Percentiles rank a stretch among this genome's conserved stretches.
phyloP scores from a whole-genome alignment of 768 basidiomycete species.

The Cystobasidium tubakii region DNA sequence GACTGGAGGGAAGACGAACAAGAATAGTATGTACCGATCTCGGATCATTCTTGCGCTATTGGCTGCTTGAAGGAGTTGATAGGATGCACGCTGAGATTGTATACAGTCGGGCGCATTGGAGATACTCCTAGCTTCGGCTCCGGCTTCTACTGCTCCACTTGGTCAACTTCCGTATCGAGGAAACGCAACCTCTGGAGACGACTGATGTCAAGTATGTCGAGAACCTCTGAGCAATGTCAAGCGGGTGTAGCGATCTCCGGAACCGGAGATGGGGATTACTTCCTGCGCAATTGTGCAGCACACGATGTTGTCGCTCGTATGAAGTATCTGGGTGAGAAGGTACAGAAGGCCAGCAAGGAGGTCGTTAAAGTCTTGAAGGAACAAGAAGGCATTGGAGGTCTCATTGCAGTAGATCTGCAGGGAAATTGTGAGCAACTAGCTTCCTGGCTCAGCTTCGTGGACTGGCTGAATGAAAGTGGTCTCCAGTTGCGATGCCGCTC shows the following conservation, averaged over 20 bases:
- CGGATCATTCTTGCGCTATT: too few relatives aligned
- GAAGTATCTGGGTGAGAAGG: conserved; percentile 58
- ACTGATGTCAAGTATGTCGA: not conserved
- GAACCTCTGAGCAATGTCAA: conserved; percentile 39
- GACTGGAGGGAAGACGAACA: conserved; percentile 76
- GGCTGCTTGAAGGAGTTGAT: not conserved
- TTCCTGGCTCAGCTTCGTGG: too few relatives aligned
- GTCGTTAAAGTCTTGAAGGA: conserved; percentile 59
- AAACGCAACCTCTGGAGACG: not conserved
- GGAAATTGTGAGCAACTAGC: conserved; percentile 22
- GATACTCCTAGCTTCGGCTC: conserved; percentile 72
- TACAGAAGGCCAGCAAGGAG: conserved; percentile 57
- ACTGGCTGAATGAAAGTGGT: too few relatives aligned
- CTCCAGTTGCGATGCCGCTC: conserved; percentile 24
- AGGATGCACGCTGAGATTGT: not conserved
- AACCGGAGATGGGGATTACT: conserved; percentile 80
- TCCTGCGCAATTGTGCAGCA: conserved; percentile 65
- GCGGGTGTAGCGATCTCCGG: conserved; percentile 55
- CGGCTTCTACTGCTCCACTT: conserved; percentile 81
- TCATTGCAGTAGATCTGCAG: conserved; percentile 52
- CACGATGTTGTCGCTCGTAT: conserved; percentile 64
- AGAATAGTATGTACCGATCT: conserved; percentile 56
- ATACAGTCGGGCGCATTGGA: conserved; percentile 46
- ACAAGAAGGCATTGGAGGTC: conserved; percentile 65
- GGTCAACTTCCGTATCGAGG: conserved; percentile 50